Percentiles rank a stretch among this genome's conserved stretches.
These are phyloP conservation scores for Coemansia sp. DNA, from an alignment of 192 early-diverging fungal genomes.

Conservation along the genomic window DNA sequence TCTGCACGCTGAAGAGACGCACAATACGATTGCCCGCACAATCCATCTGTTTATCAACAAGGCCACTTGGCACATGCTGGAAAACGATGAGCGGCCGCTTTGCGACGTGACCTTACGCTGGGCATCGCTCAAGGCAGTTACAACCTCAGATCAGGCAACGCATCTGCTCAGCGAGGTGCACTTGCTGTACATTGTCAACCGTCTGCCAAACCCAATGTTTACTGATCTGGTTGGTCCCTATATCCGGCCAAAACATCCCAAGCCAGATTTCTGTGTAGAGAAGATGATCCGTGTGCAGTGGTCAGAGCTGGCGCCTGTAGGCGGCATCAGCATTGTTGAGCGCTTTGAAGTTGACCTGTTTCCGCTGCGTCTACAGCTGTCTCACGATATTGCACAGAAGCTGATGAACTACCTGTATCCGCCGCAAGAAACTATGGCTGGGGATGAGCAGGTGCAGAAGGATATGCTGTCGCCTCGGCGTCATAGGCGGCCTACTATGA, in stretches of 20 bases:
- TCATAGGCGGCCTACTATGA: constrained; percentile 9
- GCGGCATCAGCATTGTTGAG: constrained; percentile 86
- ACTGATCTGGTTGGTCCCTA: constrained; percentile 61
- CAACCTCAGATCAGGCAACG: constrained; percentile 81
- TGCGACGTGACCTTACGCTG: constrained; percentile 69
- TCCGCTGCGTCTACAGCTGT: constrained; percentile 79
- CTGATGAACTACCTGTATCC: constrained; percentile 84
- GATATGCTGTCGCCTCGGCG: constrained; percentile 7
- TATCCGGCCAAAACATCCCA: constrained; percentile 53
- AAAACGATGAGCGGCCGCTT: constrained; percentile 61
- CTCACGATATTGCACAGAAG: constrained; percentile 80
- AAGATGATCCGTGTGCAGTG: constrained; percentile 88
- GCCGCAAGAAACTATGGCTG: constrained; percentile 25
- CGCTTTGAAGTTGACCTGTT: constrained; percentile 86
- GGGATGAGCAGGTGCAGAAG: background rate
- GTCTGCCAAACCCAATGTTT: constrained; percentile 57
- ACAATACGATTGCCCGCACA: constrained; percentile 56
- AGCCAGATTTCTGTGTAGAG: constrained; percentile 70
- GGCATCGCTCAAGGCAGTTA: constrained; percentile 65
- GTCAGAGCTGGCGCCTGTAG: constrained; percentile 78
- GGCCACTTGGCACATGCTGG: constrained; percentile 73
- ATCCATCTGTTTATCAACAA: constrained; percentile 62
- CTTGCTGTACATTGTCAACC: constrained; percentile 66
- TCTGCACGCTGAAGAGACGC: constrained; percentile 46
- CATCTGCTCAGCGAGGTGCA: constrained; percentile 74